phyloP scores from a whole-genome alignment of 2,329 filamentous ascomycete genomes.

The Stemphylium lycopersici region DNA sequence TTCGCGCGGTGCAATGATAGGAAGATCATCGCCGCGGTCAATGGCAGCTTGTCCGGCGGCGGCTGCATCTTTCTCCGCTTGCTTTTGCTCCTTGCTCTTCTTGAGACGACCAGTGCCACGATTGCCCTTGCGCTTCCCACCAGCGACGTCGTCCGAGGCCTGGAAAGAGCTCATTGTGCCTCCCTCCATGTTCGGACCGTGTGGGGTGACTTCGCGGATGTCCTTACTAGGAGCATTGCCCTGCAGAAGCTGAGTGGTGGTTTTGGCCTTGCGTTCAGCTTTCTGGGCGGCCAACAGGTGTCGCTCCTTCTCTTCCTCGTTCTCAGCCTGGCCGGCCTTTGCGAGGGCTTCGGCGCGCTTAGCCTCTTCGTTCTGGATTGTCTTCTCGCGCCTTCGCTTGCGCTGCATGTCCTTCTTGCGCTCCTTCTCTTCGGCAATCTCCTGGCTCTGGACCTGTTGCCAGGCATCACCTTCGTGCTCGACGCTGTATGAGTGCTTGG shows the following conservation, averaged over 20 bases:
- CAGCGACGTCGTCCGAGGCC: conserved; percentile 60
- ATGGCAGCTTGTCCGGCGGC: conserved; percentile 86
- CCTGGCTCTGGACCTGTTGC: conserved; percentile 85
- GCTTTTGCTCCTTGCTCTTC: conserved; percentile 81
- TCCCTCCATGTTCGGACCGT: conserved; percentile 82
- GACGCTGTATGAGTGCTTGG: conserved; percentile 77
- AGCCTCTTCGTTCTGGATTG: conserved; percentile 83
- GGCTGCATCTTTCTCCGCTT: conserved; percentile 74
- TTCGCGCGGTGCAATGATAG: conserved; percentile 65
- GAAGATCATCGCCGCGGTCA: conserved; percentile 77
- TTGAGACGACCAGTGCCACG: conserved; percentile 70
- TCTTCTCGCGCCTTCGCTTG: conserved; percentile 93
- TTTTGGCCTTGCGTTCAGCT: conserved; percentile 89
- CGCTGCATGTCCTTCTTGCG: conserved; percentile 99
- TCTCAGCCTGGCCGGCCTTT: conserved; percentile 76
- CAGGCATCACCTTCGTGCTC: conserved; percentile 81
- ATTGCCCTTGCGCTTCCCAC: conserved; percentile 60
- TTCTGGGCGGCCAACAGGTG: conserved; percentile 86
- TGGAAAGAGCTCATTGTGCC: conserved; percentile 86
- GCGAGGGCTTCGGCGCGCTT: conserved; percentile 82
- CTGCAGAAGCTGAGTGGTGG: conserved; percentile 85
- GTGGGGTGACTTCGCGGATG: conserved; percentile 70
- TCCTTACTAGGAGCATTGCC: conserved; percentile 78
- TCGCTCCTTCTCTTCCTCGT: conserved; percentile 81
- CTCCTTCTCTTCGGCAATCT: conserved; percentile 94